Percentiles rank a stretch among this genome's conserved stretches.
Evolutionary conservation across 176 grass and related monocot species (phyloP).

Genomic region (Echinochloa phyllopogon): DNA sequence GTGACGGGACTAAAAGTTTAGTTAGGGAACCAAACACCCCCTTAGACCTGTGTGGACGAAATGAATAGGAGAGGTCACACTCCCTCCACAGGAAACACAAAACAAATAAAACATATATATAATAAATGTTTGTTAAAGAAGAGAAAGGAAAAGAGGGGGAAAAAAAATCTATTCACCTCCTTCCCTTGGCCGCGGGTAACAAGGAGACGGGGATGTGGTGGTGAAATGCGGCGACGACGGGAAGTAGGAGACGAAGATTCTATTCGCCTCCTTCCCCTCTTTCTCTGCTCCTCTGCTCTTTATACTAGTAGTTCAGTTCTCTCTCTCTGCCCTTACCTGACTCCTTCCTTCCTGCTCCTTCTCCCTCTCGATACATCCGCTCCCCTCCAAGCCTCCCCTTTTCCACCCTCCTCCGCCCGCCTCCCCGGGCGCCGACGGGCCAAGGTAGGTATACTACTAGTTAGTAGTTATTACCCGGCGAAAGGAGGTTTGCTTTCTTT

Average conservation of each 20-base stretch:
- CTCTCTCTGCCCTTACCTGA: constrained; percentile 23
- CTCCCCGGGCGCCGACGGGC: constrained; percentile 6
- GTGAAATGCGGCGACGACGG: constrained; percentile 30
- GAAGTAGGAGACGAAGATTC: constrained; percentile 57
- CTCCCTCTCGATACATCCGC: constrained; percentile 55
- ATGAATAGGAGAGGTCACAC: background rate
- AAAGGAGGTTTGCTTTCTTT: constrained; percentile 38
- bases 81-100: background rate
- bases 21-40: no score
- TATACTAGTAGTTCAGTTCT: background rate
- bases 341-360: background rate
- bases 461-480: background rate
- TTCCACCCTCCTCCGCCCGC: constrained; percentile 4
- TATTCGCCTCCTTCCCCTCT: constrained; percentile 49
- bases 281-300: constrained; percentile 9
- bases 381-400: constrained; percentile 37
- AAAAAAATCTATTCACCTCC: background rate
- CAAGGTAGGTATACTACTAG: background rate
- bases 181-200: background rate
- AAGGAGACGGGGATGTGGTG: background rate
- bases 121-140: background rate
- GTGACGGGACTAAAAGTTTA: no score
- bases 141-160: background rate
- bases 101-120: background rate
- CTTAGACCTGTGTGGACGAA: background rate